These are phyloP conservation scores for Aspergillus latus DNA, from an alignment of 2,329 filamentous ascomycete genomes.

Conservation along the genomic window DNA sequence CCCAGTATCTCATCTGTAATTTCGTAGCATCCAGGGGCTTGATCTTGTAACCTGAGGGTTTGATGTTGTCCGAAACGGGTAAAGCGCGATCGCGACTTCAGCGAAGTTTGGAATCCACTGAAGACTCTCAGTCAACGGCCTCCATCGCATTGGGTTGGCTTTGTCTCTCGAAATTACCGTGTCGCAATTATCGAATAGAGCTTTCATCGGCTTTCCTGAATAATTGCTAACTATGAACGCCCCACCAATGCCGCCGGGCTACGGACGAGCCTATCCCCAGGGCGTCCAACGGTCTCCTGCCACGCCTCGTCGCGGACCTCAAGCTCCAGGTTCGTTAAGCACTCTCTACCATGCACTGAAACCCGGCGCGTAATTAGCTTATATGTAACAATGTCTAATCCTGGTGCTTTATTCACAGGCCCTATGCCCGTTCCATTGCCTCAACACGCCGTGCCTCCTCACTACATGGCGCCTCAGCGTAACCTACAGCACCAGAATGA, in stretches of 20 bases:
- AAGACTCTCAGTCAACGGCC: conserved; percentile 10
- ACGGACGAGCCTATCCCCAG: conserved; percentile 42
- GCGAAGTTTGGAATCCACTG: conserved; percentile 23
- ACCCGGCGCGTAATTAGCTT: background rate
- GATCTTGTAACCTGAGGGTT: background rate
- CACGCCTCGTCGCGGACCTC: conserved; percentile 42
- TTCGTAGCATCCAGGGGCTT: background rate
- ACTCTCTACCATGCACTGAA: background rate
- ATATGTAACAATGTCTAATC: conserved; percentile 11
- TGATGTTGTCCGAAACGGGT: conserved; percentile 31
- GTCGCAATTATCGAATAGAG: background rate
- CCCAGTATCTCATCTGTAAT: background rate
- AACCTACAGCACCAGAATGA: conserved; percentile 40
- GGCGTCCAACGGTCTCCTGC: conserved; percentile 43
- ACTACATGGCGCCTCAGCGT: conserved; percentile 40
- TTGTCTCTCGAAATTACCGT: background rate
- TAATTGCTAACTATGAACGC: conserved; percentile 35
- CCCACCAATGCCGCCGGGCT: conserved; percentile 44
- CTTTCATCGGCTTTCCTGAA: background rate
- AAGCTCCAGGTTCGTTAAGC: conserved; percentile 37
- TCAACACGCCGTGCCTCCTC: conserved; percentile 40
- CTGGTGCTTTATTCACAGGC: conserved; percentile 19
- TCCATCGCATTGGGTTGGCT: conserved; percentile 8
- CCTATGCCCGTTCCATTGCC: conserved; percentile 38
- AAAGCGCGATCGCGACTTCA: conserved; percentile 36